Evolutionary conservation across 83 land plant species (phyloP), one percentile per base, ranked within the genome.

Genomic region (Picea abies): DNA sequence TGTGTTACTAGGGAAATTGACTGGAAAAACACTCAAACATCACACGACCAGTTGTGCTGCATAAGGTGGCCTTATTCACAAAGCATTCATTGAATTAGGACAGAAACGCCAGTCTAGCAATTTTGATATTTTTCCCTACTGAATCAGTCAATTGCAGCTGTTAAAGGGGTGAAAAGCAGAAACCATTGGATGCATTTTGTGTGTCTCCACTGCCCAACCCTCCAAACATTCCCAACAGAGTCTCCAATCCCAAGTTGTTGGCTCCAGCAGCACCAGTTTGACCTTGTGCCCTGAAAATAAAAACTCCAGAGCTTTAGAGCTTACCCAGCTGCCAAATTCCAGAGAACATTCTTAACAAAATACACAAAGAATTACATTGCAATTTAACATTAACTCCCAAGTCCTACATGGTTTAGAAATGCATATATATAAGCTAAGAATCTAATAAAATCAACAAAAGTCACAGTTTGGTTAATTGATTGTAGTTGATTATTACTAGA

Each of bases 41-140:
- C 92, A 90, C 83, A 94, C 97, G 0, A 93, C 77, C 19, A 96
- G 88, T 65, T 96, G 97, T 15, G 94, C 80, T 60, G 98, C 99
- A 85, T 95, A 97, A 3, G 88, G 92, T 77, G 95, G 86, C 82
- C 92, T 98, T 22, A 96, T 95, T 25, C 96, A 92, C 22, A 93
- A 91, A 81, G 83, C 79, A 68, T 80, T 85, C 44, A 80, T 83
- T 65, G 58, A 80, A 77, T 2, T 20, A 15, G 56, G 26, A 7
- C 37, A 23, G 37, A 62, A 19, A 61, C 49, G 15, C n/a, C 15
- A 16, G 7, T 17, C 35, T 32, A 32, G 10, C 25, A 63, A 5
- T 9, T 22, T 5, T 52, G 25, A 52, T 47, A 47, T 5, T 47
- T 23, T 79, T 10, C 22, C 12, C 2, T 26, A 9, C 35, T 80